Base-by-base conservation (phyloP, 768 basidiomycete species). In the Peribolospora baueri region DNA sequence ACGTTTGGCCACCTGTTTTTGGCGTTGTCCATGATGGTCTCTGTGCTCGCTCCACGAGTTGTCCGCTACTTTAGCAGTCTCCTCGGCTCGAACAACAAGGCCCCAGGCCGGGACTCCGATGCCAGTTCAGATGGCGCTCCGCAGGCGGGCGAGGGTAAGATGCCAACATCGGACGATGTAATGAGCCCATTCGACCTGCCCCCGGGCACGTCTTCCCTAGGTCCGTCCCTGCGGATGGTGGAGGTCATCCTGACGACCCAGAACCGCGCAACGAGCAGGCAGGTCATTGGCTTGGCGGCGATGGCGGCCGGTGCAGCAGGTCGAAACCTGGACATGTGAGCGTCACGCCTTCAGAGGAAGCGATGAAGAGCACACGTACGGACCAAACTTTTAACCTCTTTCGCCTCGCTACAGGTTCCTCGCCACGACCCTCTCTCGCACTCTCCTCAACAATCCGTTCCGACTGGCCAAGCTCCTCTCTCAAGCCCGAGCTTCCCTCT, bases 401-500 rank as follows among this genome's bases (percentile, higher is more conserved):
- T 57, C 73, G 5, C 79, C 80, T 60, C 67, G 80, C 9, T 53
- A 38, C 57, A 82, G 82, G 52, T 71, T 87, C 58, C 69, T 90
- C 38, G 79, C 79, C 0, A 25, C 25, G 25, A 75, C 82, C 63
- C 62, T 84, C 51, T 68, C 93, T 50, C 71, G 73, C 58, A 70
- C 70, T 0, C 67, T 73, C 14, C 68, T 81, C 54, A 70, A 76
- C 37, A 73, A 76, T 1, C 70, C 76, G 5, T 57, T 70, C 5
- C 73, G 75, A 51, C 65, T 84, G 37, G 71, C 80, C 14, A 70
- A 70, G 41, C 65, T 74, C 38, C 70, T 78, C 43, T 74, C 76
- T 43, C 63, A 73, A 4, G 68, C 77, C 10, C 84, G 83, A 61
- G 73, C 73, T 7, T 74, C 80, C 6, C 71, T 97, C 38, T 97